Conservation (phyloP, 2,329 filamentous ascomycete species). For the Thermomyces lanuginosus region DNA sequence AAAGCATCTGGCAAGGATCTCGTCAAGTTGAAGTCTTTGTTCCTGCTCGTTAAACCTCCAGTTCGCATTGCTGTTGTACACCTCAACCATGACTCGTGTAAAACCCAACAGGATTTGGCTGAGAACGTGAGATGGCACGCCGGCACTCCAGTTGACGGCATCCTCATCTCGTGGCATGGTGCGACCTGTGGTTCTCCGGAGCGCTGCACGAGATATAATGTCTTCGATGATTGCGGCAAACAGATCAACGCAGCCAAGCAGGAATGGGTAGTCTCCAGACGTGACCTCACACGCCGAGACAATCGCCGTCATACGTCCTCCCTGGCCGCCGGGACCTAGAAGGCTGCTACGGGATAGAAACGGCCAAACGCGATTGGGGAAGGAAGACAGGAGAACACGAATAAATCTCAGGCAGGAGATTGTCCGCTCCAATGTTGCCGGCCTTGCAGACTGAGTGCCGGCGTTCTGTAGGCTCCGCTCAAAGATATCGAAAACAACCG, state of each 20-base stretch:
- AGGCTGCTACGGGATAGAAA: slow-evolving; percentile 69
- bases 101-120: slow-evolving; percentile 55
- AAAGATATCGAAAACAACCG: slow-evolving; percentile 68
- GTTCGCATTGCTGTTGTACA: slow-evolving; percentile 68
- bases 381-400: slow-evolving; percentile 50
- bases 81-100: slow-evolving; percentile 59
- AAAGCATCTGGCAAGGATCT: slow-evolving; percentile 52
- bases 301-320: slow-evolving; percentile 60
- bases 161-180: slow-evolving; percentile 16
- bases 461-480: slow-evolving; percentile 44
- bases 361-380: slow-evolving; percentile 78
- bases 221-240: slow-evolving; percentile 64
- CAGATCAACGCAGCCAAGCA: slow-evolving; percentile 55
- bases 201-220: slow-evolving; percentile 41
- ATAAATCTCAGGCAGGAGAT: slow-evolving; percentile 70
- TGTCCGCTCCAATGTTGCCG: slow-evolving; percentile 49
- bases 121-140: slow-evolving; percentile 63
- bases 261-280: slow-evolving; percentile 57
- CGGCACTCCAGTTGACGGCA: slow-evolving; percentile 41
- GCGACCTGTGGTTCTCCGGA: slow-evolving; percentile 21
- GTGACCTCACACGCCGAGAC: slow-evolving; percentile 70
- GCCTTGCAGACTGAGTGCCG: slow-evolving; percentile 43
- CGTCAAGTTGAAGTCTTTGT: slow-evolving; percentile 53
- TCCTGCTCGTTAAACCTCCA: slow-evolving; percentile 64
- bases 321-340: slow-evolving; percentile 58